phyloP scores from a whole-genome alignment of 2,329 filamentous ascomycete genomes.

The Fusarium sororula region DNA sequence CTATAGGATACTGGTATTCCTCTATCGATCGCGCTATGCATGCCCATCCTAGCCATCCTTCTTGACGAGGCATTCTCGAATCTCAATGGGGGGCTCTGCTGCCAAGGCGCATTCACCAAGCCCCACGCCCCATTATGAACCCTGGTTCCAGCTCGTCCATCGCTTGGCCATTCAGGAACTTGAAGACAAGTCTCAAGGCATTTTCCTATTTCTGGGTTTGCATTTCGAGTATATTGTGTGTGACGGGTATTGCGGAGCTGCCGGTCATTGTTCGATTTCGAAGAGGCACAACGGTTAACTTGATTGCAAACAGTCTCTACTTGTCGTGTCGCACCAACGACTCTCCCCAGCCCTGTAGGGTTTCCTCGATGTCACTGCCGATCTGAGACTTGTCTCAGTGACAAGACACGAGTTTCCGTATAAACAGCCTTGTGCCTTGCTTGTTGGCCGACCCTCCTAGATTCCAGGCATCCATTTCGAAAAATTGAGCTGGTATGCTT shows the following conservation, averaged over 20 bases:
- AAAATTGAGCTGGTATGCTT: conserved; percentile 3
- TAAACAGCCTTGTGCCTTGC: background rate
- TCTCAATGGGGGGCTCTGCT: conserved; percentile 17
- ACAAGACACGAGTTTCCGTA: conserved; percentile 9
- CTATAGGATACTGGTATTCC: conserved; percentile 9
- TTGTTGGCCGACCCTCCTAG: background rate
- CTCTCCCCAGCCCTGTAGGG: conserved; percentile 40
- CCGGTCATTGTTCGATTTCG: conserved; percentile 18
- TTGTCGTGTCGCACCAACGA: background rate
- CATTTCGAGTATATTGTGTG: conserved; percentile 10
- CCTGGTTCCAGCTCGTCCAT: conserved; percentile 35
- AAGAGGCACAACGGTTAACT: conserved; percentile 14
- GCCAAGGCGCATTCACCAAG: conserved; percentile 41
- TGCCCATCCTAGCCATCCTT: background rate
- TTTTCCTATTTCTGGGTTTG: conserved; percentile 30
- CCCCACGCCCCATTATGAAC: conserved; percentile 34
- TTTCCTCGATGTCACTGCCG: conserved; percentile 36
- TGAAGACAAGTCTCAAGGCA: conserved; percentile 28
- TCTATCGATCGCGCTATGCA: conserved; percentile 20
- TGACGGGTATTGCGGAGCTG: conserved; percentile 19
- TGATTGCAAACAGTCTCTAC: background rate
- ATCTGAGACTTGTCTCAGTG: conserved; percentile 33
- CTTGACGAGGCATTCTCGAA: conserved; percentile 40
- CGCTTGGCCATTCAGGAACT: conserved; percentile 32
- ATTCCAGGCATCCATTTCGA: conserved; percentile 12